Evolutionary conservation across 2,329 filamentous ascomycete genomes (phyloP).

Genomic region (Fusarium anthophilum): DNA sequence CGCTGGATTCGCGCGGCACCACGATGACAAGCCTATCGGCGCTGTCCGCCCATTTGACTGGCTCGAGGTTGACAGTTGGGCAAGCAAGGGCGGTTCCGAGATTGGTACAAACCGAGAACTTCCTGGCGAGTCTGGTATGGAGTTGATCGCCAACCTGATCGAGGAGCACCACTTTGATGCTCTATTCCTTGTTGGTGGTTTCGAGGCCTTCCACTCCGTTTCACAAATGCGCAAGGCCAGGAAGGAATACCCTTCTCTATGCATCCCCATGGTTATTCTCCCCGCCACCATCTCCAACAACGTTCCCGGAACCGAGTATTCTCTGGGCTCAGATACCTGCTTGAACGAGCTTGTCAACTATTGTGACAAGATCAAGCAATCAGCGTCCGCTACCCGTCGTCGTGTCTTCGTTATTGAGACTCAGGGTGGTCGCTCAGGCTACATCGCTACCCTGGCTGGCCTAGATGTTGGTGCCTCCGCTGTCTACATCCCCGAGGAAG

Average conservation of each 20-base stretch:
- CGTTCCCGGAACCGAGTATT: slow-evolving; percentile 97
- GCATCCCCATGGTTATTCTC: slow-evolving; percentile 89
- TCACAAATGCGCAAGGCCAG: slow-evolving; percentile 86
- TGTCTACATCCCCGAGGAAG: slow-evolving; percentile 97
- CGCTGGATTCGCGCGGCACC: slow-evolving; percentile 90
- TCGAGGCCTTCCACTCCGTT: slow-evolving; percentile 94
- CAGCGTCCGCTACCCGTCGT: slow-evolving; percentile 89
- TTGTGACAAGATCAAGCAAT: slow-evolving; percentile 97
- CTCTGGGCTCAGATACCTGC: slow-evolving; percentile 94
- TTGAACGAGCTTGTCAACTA: slow-evolving; percentile 94
- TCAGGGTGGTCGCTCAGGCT: slow-evolving; percentile 93
- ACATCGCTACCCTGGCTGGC: slow-evolving; percentile 89
- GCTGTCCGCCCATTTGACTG: slow-evolving; percentile 88
- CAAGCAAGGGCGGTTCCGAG: slow-evolving; percentile 95
- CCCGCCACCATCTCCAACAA: slow-evolving; percentile 99
- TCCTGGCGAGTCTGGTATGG: slow-evolving; percentile 85
- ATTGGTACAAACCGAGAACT: slow-evolving; percentile 97
- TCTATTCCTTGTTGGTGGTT: slow-evolving; percentile 91
- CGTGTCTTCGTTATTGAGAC: slow-evolving; percentile 98
- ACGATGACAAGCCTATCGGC: slow-evolving; percentile 81
- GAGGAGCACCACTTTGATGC: slow-evolving; percentile 89
- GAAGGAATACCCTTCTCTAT: slow-evolving; percentile 81
- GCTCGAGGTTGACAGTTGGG: slow-evolving; percentile 96
- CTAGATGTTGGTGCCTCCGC: slow-evolving; percentile 91
- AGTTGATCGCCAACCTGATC: slow-evolving; percentile 83